Conservation (phyloP, 768 basidiomycete genomes). For the Psilocybe subaeruginosa region DNA sequence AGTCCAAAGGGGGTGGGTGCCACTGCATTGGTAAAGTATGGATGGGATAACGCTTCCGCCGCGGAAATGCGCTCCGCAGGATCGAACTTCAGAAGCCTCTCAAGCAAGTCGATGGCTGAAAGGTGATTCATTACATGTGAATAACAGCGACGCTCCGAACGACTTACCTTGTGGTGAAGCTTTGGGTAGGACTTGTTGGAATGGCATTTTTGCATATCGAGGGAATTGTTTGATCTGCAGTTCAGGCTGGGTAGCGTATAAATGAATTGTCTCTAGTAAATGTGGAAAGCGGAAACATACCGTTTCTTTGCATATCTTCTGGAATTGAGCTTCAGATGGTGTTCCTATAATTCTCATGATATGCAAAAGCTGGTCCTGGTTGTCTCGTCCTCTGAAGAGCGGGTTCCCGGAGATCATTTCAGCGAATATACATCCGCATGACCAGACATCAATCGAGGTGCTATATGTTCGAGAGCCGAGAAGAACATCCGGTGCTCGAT, state of each 20-base stretch:
- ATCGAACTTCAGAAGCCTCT: conserved; percentile 94
- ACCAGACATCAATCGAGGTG: conserved; percentile 99
- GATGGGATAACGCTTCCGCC: conserved; percentile 87
- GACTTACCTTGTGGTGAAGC: conserved; percentile 79
- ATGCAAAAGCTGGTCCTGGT: conserved; percentile 95
- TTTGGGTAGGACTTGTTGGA: conserved; percentile 82
- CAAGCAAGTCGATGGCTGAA: conserved; percentile 88
- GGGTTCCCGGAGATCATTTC: conserved; percentile 99
- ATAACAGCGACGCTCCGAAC: conserved; percentile 8
- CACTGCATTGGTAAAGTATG: conserved; percentile 77
- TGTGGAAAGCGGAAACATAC: conserved; percentile 46
- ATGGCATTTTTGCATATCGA: conserved; percentile 82
- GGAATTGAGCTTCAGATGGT: conserved; percentile 83
- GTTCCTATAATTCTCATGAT: conserved; percentile 98
- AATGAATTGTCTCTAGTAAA: background rate
- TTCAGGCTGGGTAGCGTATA: conserved; percentile 60
- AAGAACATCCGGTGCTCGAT: conserved; percentile 96
- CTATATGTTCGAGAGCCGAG: conserved; percentile 97
- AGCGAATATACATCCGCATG: conserved; percentile 98
- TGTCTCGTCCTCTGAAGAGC: conserved; percentile 94
- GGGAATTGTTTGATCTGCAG: conserved; percentile 84
- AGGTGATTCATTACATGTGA: background rate
- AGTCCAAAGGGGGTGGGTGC: conserved; percentile 43
- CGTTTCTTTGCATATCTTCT: conserved; percentile 89
- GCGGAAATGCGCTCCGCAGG: conserved; percentile 91